These are phyloP conservation scores for Phalaenopsis equestris DNA, from an alignment of 106 monocot species.

Conservation along the genomic window DNA sequence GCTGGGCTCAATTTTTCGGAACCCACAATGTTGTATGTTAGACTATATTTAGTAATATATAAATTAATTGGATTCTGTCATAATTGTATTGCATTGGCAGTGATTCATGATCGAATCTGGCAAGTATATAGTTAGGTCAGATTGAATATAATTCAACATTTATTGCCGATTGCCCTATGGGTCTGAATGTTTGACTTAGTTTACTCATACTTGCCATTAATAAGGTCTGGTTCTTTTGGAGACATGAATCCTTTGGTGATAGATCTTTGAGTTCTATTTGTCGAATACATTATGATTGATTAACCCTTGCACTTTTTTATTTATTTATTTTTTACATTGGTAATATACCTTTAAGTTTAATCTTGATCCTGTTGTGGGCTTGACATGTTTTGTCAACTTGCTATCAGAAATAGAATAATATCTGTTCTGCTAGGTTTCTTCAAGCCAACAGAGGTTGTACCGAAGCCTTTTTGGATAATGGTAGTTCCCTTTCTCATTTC, in stretches of 20 bases:
- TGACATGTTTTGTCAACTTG: not conserved
- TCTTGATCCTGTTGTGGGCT: not conserved
- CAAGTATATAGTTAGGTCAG: not conserved
- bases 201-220: not conserved
- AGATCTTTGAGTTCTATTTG: too few relatives aligned
- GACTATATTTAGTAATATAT: not conserved
- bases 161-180: not conserved
- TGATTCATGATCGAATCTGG: not conserved
- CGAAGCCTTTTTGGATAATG: not conserved
- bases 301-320: not conserved
- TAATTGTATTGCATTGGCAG: not conserved
- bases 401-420: conserved; percentile 2
- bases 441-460: not conserved
- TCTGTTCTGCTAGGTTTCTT: not conserved
- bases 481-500: not conserved
- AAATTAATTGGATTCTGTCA: not conserved
- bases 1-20: too few relatives aligned
- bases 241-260: too few relatives aligned
- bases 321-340: not conserved
- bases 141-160: not conserved
- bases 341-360: not conserved
- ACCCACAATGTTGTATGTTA: not conserved
- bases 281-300: not conserved
- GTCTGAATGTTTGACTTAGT: not conserved
- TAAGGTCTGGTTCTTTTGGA: not conserved